phyloP scores from a whole-genome alignment of 306 rosid species.

The Geum urbanum region DNA sequence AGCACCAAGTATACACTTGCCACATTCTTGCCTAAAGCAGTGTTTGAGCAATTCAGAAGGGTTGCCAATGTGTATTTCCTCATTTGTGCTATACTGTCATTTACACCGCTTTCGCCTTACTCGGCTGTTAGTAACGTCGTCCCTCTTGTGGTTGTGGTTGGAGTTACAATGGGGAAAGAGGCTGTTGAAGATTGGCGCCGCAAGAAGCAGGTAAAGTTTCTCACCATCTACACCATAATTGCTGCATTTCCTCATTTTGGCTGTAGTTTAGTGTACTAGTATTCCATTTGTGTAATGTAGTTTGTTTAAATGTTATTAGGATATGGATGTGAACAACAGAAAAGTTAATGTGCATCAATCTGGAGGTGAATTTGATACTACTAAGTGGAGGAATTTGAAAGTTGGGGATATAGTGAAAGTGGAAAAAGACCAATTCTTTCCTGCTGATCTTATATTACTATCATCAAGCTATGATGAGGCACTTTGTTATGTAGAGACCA shows the following conservation, averaged over 20 bases:
- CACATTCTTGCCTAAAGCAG: slow-evolving; percentile 77
- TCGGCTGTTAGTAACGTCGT: slow-evolving; percentile 71
- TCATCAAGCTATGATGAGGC: slow-evolving; percentile 87
- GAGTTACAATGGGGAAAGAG: slow-evolving; percentile 90
- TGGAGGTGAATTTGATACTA: slow-evolving; percentile 46
- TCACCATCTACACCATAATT: neutral
- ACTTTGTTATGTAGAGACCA: slow-evolving; percentile 93
- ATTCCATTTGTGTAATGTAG: slow-evolving; percentile 24
- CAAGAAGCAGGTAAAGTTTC: slow-evolving; percentile 69
- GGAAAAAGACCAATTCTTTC: slow-evolving; percentile 84
- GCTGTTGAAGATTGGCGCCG: slow-evolving; percentile 75
- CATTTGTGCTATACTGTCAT: slow-evolving; percentile 67
- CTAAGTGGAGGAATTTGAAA: slow-evolving; percentile 87
- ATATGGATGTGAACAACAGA: slow-evolving; percentile 88
- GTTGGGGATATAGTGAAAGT: slow-evolving; percentile 92
- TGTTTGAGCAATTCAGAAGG: slow-evolving; percentile 92
- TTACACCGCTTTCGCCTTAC: slow-evolving; percentile 79
- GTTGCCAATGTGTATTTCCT: slow-evolving; percentile 87
- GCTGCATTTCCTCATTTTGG: neutral
- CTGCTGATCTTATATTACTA: slow-evolving; percentile 92
- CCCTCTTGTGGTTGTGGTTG: slow-evolving; percentile 77
- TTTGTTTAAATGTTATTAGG: slow-evolving; percentile 46
- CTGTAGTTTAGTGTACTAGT: slow-evolving; percentile 11
- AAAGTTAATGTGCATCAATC: slow-evolving; percentile 64
- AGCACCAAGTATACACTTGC: slow-evolving; percentile 77